Conservation (phyloP, 2,329 filamentous ascomycete genomes). For the Dactylellina sp. region DNA sequence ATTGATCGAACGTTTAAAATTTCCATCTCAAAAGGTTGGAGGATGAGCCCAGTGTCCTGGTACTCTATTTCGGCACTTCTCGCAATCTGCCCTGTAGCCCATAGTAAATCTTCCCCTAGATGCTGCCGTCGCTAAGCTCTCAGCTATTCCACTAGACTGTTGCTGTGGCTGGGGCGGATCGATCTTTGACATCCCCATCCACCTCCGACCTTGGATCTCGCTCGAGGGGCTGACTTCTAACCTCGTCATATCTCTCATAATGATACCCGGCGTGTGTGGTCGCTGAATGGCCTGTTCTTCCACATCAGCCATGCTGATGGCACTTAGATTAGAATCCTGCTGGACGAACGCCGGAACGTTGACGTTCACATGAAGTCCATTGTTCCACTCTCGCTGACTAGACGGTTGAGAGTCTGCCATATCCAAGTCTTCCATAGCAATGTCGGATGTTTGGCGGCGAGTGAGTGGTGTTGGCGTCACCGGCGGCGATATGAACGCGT, state of each 20-base stretch:
- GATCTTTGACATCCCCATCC: conserved; percentile 24
- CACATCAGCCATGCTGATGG: conserved; percentile 31
- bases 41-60: conserved; percentile 59
- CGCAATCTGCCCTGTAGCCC: conserved; percentile 58
- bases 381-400: conserved; percentile 33
- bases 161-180: neutral
- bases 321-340: conserved; percentile 42
- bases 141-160: neutral
- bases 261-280: conserved; percentile 47
- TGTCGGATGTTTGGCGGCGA: conserved; percentile 36
- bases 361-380: conserved; percentile 3
- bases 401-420: conserved; percentile 46
- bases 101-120: conserved; percentile 57
- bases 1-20: neutral
- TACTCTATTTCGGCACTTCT: conserved; percentile 59
- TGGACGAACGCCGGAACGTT: conserved; percentile 33
- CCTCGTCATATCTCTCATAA: conserved; percentile 52
- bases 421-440: conserved; percentile 47
- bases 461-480: conserved; percentile 38
- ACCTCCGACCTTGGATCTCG: conserved; percentile 32
- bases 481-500: conserved; percentile 54
- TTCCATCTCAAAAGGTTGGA: conserved; percentile 27
- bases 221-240: conserved; percentile 47
- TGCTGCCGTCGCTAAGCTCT: neutral
- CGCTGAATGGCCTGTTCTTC: conserved; percentile 31